Evolutionary conservation across 768 basidiomycete genomes (phyloP), one percentile per base, ranked within the genome.

Genomic region (Hortiboletus campestris): DNA sequence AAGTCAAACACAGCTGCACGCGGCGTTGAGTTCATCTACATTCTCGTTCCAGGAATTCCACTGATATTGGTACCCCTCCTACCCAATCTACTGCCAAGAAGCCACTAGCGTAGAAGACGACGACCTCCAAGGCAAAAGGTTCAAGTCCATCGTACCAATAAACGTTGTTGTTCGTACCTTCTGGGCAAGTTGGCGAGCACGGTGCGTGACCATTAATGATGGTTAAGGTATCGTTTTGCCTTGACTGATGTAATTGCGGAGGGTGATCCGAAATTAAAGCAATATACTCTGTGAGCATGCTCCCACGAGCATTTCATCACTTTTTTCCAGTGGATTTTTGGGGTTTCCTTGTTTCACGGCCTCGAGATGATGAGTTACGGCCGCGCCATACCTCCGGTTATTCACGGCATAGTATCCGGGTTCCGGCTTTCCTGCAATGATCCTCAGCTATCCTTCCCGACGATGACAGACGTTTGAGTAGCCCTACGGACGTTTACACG

Each of bases 101-200:
- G 63, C 73, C 82, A 3, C 72, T 83, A 4, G 75, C 83, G 2
- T 80, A 75, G 64, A 81, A 77, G 64, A 59, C 74, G 63, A 59
- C 74, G 49, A 57, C 76, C 44, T 35, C 74, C 43, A 63, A 60
- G 46, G 48, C 71, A 9, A 82, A 63, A 46, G 42, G 6, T 25
- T 41, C 62, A n/a, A n/a, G n/a, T n/a, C n/a, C n/a, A 3, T 51
- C 65, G 2, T 58, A 78, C 3, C 59, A 78, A 67, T 59, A 77
- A 2, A 85, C 83, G 41, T 68, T 90, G 48, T 80, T 71, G 34
- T 90, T 90, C 57, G 80, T 84, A 0, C 84, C 88, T 10, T 75
- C 77, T 31, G 79, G 80, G 11, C 74, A 88, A 74, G 70, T 81
- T 86, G 70, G 79, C 82, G 2, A 73, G 66, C 41, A 65, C 66